Evolutionary conservation across 208 protist genomes (phyloP), one percentile per base, ranked within the genome.

Genomic region (Naegleria lovaniensis): DNA sequence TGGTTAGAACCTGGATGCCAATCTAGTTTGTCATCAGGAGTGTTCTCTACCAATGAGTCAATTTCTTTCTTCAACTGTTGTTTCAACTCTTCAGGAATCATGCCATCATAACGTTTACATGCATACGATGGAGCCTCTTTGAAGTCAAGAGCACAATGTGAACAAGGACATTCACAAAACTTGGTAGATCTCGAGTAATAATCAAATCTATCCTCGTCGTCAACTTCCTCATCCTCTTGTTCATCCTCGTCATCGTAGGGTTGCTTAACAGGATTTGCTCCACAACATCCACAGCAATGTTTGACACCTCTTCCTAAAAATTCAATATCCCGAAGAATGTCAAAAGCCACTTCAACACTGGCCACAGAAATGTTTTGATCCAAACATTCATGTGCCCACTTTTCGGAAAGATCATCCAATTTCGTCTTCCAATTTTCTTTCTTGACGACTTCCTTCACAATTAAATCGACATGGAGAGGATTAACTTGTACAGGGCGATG

Each of bases 1-100:
- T 76, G 22, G 11, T 67, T n/a, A 5, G 41, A 55, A 41, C 83
- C 67, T 36, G 85, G 85, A 88, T 88, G 85, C 85, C 85, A 88
- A 88, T 88, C 85, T 19, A 29, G 7, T 79, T 79, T 79, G 6
- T 79, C 67, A 5, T 79, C 67, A 43, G 79, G n/a, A 43, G 41
- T 41, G 15, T 85, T 85, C 36, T 85, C 79, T 0, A 85, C 13
- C n/a, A 85, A 36, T 5, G 5, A 5, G 4, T 22, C 11, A 33
- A 29, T 43, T 43, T 39, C 13, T 83, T 83, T 39, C 19, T 43
- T 43, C 0, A 85, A 40, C 41, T 25, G 22, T 85, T 85, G 6
- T 5, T 15, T 43, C 22, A 85, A 85, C 41, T 85, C 79, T 85
- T 85, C 41, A 22, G 79, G 79, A 43, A 85, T 43, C 9, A 85